A percentile compares a stretch with the other conserved stretches of the same genome.
phyloP scores from a whole-genome alignment of 2,329 filamentous ascomycete species.

The Rugonectria rugulosa region DNA sequence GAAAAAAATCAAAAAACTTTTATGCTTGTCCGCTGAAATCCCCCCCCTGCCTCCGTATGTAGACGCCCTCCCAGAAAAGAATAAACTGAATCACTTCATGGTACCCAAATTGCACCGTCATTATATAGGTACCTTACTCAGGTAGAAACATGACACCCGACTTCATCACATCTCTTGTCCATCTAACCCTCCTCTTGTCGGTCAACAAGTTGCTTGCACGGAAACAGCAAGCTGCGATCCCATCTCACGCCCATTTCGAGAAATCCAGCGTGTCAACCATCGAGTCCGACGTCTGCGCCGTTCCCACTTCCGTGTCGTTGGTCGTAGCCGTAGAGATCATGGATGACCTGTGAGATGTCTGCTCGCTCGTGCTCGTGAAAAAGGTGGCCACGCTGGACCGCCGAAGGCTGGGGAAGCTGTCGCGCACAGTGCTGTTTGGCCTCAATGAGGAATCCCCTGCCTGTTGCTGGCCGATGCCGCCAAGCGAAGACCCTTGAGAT shows the following conservation, averaged over 20 bases:
- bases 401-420: conserved; percentile 65
- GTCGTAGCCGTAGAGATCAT: conserved; percentile 61
- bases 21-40: conserved; percentile 40
- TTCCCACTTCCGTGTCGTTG: conserved; percentile 60
- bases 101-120: conserved; percentile 15
- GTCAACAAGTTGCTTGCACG: neutral
- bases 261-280: conserved; percentile 50
- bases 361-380: conserved; percentile 64
- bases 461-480: conserved; percentile 35
- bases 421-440: conserved; percentile 60
- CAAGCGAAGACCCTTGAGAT: conserved; percentile 41
- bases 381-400: conserved; percentile 72
- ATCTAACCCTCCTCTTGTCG: too few relatives aligned
- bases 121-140: conserved; percentile 28
- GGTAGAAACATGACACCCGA: too few relatives aligned
- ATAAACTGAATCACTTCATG: neutral
- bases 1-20: conserved; percentile 32
- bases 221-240: neutral
- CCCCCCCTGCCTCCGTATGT: conserved; percentile 41
- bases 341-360: conserved; percentile 65
- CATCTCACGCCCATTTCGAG: conserved; percentile 48
- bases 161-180: too few relatives aligned
- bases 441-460: conserved; percentile 43
- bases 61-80: conserved; percentile 36
- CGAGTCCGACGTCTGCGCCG: conserved; percentile 40